Percentiles rank a stretch among this genome's conserved stretches.
These are phyloP conservation scores for Epicoccum nigrum DNA, from an alignment of 2,329 filamentous ascomycete genomes.

Conservation along the genomic window DNA sequence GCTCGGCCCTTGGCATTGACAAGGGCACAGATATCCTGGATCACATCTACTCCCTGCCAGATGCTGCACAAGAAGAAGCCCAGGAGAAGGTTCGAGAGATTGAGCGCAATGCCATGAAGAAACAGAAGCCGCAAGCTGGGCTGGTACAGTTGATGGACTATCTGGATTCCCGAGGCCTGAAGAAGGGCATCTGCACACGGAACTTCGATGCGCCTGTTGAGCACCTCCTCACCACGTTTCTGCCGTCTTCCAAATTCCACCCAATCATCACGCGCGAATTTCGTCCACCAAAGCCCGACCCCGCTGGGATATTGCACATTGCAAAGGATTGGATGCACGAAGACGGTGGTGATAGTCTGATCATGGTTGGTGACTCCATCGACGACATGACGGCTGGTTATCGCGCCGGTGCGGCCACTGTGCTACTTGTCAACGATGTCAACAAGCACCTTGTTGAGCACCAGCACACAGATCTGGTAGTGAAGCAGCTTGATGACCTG, in stretches of 20 bases:
- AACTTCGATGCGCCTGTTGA: slow-evolving; percentile 83
- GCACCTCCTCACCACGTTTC: slow-evolving; percentile 76
- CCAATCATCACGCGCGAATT: slow-evolving; percentile 88
- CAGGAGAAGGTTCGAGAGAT: slow-evolving; percentile 77
- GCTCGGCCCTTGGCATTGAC: slow-evolving; percentile 70
- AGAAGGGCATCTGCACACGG: slow-evolving; percentile 88
- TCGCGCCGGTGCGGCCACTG: slow-evolving; percentile 83
- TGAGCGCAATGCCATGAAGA: slow-evolving; percentile 79
- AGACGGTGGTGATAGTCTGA: slow-evolving; percentile 53
- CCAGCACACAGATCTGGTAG: slow-evolving; percentile 76
- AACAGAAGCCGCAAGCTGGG: slow-evolving; percentile 82
- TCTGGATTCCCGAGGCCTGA: slow-evolving; percentile 69
- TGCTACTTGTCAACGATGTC: slow-evolving; percentile 84
- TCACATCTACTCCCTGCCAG: slow-evolving; percentile 78
- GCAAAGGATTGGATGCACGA: slow-evolving; percentile 70
- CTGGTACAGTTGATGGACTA: slow-evolving; percentile 80
- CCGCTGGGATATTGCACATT: slow-evolving; percentile 86
- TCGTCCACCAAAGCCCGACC: slow-evolving; percentile 82
- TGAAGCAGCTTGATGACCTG: slow-evolving; percentile 74
- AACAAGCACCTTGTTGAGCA: slow-evolving; percentile 74
- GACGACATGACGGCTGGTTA: slow-evolving; percentile 93
- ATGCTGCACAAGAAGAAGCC: slow-evolving; percentile 65
- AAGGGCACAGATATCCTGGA: slow-evolving; percentile 83
- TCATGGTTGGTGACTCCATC: slow-evolving; percentile 69
- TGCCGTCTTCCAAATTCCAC: slow-evolving; percentile 69